These are phyloP conservation scores for Globisporangium megalacanthum DNA, from an alignment of 352 stramenopile species.

Conservation along the genomic window DNA sequence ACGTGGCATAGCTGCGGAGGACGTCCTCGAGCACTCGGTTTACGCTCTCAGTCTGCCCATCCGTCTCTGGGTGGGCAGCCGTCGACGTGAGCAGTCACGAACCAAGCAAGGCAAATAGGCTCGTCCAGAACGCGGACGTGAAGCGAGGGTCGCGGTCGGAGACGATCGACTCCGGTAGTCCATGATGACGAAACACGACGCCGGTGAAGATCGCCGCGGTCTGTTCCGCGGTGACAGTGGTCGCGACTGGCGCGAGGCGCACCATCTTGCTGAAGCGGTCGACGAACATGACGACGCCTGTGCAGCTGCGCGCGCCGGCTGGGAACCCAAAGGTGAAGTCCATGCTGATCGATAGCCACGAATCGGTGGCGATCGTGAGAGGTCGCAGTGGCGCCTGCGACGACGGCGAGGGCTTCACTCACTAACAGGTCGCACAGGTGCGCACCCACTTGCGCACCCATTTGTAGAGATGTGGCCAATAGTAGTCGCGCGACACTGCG, in stretches of 20 bases:
- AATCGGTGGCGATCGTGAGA: not conserved
- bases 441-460: not conserved
- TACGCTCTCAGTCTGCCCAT: slow-evolving; percentile 24
- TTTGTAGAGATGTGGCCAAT: not conserved
- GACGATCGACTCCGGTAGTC: slow-evolving; percentile 13
- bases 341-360: slow-evolving; percentile 1
- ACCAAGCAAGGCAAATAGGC: slow-evolving; percentile 14
- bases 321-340: slow-evolving; percentile 6
- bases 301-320: slow-evolving; percentile 4
- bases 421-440: not conserved
- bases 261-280: slow-evolving; percentile 34
- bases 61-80: slow-evolving; percentile 15
- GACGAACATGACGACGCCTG: slow-evolving; percentile 17
- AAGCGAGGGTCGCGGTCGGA: slow-evolving; percentile 13
- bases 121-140: slow-evolving; percentile 1
- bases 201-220: slow-evolving; percentile 21
- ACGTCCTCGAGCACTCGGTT: slow-evolving; percentile 19
- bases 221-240: slow-evolving; percentile 13
- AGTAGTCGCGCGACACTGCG: not conserved
- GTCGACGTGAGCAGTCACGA: slow-evolving; percentile 19
- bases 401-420: not conserved
- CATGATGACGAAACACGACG: slow-evolving; percentile 16
- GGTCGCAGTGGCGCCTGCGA: too few relatives aligned
- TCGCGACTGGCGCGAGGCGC: slow-evolving; percentile 8
- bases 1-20: slow-evolving; percentile 15